Percentiles rank a stretch among this genome's conserved stretches.
Conservation (phyloP, 768 basidiomycete species). For the Favolaschia claudopus region DNA sequence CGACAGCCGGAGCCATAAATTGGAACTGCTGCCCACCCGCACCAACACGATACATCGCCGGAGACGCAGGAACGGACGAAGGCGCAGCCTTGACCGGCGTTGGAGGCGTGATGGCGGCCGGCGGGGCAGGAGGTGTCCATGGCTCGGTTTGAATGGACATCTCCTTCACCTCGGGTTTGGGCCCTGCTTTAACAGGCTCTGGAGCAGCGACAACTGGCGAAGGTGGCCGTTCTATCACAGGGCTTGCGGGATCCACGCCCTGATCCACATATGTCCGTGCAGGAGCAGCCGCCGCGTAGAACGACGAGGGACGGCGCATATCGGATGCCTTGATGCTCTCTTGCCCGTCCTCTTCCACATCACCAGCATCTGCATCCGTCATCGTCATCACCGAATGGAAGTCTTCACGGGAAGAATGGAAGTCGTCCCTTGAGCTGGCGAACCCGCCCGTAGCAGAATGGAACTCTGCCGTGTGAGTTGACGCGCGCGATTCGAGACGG, state of each 20-base stretch:
- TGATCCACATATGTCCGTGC: conserved; percentile 22
- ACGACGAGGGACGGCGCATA: conserved; percentile 40
- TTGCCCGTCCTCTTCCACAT: conserved; percentile 64
- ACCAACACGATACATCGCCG: conserved; percentile 27
- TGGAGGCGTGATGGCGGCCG: conserved; percentile 39
- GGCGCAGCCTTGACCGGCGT: conserved; percentile 40
- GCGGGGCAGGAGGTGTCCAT: conserved; percentile 54
- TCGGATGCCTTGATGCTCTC: conserved; percentile 80
- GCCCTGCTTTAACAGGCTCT: conserved; percentile 47
- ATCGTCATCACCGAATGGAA: conserved; percentile 74
- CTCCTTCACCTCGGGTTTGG: conserved; percentile 74
- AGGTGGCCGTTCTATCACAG: conserved; percentile 10
- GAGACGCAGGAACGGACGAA: conserved; percentile 38
- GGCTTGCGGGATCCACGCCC: conserved; percentile 22
- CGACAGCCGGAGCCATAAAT: conserved; percentile 27
- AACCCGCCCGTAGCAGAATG: conserved; percentile 17
- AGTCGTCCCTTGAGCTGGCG: conserved; percentile 14
- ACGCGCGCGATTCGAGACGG: conserved; percentile 15
- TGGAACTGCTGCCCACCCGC: conserved; percentile 30
- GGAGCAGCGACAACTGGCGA: neutral
- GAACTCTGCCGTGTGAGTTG: too few relatives aligned
- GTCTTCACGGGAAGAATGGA: conserved; percentile 15
- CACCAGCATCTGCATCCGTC: conserved; percentile 75
- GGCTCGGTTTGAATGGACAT: conserved; percentile 84
- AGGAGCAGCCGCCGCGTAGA: conserved; percentile 40